phyloP scores from a whole-genome alignment of 495 filamentous ascomycete genomes.

The Penicillium pulvis region DNA sequence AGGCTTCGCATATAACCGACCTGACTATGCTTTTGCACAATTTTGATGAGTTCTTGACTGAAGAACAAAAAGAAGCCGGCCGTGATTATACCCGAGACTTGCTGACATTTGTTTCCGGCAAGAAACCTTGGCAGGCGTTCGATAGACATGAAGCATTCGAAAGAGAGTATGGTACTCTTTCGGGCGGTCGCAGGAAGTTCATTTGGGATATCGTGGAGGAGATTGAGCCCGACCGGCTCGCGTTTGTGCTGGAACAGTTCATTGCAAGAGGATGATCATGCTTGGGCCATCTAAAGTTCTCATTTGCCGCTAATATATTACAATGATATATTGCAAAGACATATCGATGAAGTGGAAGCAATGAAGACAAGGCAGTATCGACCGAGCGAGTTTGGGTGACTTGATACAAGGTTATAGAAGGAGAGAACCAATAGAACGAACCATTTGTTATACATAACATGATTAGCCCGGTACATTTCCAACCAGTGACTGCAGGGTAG shows the following conservation, averaged over 20 bases:
- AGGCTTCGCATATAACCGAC: constrained; percentile 46
- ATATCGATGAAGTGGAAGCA: too few species aligned
- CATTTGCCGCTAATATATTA: too few species aligned
- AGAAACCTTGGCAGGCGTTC: neutral
- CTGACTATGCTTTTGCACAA: constrained; percentile 50
- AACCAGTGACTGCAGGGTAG: neutral
- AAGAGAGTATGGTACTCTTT: neutral
- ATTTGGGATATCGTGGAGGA: neutral
- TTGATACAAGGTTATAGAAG: neutral
- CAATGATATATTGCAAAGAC: too few species aligned
- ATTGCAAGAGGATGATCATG: neutral
- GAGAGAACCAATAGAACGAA: neutral
- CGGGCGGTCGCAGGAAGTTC: neutral
- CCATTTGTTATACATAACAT: neutral
- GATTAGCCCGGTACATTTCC: neutral
- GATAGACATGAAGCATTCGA: neutral
- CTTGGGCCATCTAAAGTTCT: too few species aligned
- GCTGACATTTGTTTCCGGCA: neutral
- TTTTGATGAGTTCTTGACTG: constrained; percentile 37
- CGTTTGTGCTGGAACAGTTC: neutral
- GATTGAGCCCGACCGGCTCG: neutral
- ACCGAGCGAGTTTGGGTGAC: neutral
- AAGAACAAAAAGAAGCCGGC: constrained; percentile 1
- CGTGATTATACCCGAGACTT: neutral
- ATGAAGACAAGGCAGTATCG: too few species aligned